These are phyloP conservation scores for Saturnispora zaruensis DNA, from an alignment of 805 yeast species.

Conservation along the genomic window DNA sequence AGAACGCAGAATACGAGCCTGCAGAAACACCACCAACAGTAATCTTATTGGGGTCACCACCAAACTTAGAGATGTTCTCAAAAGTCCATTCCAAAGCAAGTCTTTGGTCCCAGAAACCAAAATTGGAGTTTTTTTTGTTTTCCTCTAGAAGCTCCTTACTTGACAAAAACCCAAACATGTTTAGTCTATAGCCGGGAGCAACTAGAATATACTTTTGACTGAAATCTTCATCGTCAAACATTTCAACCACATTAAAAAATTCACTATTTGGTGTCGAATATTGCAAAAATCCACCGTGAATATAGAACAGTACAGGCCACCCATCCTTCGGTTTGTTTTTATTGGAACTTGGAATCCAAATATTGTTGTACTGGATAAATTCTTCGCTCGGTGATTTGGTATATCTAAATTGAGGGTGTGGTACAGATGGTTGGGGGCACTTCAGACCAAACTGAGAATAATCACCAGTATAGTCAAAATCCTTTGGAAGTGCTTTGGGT, in stretches of 20 bases:
- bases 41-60: constrained; percentile 37
- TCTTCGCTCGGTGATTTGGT: constrained; percentile 27
- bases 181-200: constrained; percentile 33
- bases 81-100: constrained; percentile 39
- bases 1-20: constrained; percentile 36
- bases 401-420: constrained; percentile 20
- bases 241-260: constrained; percentile 19
- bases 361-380: constrained; percentile 29
- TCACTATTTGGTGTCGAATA: constrained; percentile 25
- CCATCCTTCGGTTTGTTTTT: constrained; percentile 29
- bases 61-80: constrained; percentile 34
- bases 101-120: constrained; percentile 41
- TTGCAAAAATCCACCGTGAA: constrained; percentile 39
- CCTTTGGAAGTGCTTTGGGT: constrained; percentile 25
- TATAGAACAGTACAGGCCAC: constrained; percentile 35
- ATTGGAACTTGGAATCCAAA: constrained; percentile 32
- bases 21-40: constrained; percentile 42
- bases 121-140: constrained; percentile 25
- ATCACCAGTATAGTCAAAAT: constrained; percentile 32
- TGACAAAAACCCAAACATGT: constrained; percentile 31
- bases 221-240: constrained; percentile 24
- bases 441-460: constrained; percentile 28
- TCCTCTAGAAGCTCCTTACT: constrained; percentile 32
- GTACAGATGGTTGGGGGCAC: constrained; percentile 33
- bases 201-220: constrained; percentile 32